These are phyloP conservation scores for Arthrinium phaeospermum DNA, from an alignment of 2,329 filamentous ascomycete genomes.

Conservation along the genomic window DNA sequence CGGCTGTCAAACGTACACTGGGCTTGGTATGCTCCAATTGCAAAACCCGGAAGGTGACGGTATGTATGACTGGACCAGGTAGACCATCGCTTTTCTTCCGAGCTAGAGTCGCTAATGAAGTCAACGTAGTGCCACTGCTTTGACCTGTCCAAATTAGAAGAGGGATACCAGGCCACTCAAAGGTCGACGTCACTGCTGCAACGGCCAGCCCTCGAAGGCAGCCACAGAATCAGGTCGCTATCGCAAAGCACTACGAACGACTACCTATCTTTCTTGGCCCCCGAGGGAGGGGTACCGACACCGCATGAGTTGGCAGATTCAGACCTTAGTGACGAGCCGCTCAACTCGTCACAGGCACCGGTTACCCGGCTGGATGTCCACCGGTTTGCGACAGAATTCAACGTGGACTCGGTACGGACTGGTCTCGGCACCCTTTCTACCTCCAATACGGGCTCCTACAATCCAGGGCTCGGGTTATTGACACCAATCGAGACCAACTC, in stretches of 20 bases:
- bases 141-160: conserved; percentile 37
- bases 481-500: conserved; percentile 6
- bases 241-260: neutral
- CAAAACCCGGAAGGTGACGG: conserved; percentile 34
- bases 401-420: conserved; percentile 11
- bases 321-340: conserved; percentile 16
- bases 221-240: neutral
- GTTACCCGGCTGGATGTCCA: conserved; percentile 16
- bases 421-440: neutral
- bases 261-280: neutral
- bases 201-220: neutral
- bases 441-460: conserved; percentile 19
- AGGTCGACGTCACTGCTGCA: neutral
- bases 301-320: conserved; percentile 18
- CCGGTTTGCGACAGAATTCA: conserved; percentile 15
- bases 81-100: neutral
- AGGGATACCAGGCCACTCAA: conserved; percentile 27
- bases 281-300: conserved; percentile 2
- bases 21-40: conserved; percentile 35
- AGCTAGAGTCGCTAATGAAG: neutral
- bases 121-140: conserved; percentile 38
- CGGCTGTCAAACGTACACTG: conserved; percentile 38
- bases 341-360: conserved; percentile 3
- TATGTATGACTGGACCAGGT: conserved; percentile 24
- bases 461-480: conserved; percentile 18